Conservation (phyloP, 192 early-diverging fungal species). For the Rhizophagus sp. region DNA sequence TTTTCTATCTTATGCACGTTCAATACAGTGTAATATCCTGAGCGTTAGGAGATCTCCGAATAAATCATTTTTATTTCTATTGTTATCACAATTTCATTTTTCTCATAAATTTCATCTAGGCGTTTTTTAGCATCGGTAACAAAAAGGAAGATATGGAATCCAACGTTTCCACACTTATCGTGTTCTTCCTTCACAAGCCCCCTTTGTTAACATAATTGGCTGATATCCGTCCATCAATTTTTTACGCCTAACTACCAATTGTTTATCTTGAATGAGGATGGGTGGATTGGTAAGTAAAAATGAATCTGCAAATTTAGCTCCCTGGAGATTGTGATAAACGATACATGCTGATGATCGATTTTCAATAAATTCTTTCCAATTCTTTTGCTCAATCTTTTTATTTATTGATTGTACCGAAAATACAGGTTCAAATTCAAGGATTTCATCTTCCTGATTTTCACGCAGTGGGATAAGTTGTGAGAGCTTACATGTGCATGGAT, state of each 20-base stretch:
- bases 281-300: neutral
- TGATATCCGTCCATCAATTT: neutral
- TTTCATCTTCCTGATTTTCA: no score
- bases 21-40: neutral
- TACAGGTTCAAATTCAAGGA: no score
- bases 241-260: neutral
- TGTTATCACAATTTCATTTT: neutral
- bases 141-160: neutral
- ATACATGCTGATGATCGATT: neutral
- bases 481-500: neutral
- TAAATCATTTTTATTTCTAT: neutral
- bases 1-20: neutral
- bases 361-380: no score
- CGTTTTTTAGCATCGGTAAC: neutral
- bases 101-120: neutral
- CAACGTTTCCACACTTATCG: conserved; percentile 7
- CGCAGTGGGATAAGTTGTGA: neutral
- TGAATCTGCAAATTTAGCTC: neutral
- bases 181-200: conserved; percentile 9
- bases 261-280: neutral
- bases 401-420: no score
- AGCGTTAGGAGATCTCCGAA: neutral
- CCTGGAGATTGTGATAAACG: neutral
- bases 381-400: no score
- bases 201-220: neutral